A percentile compares a stretch with the other conserved stretches of the same genome.
phyloP scores from a whole-genome alignment of 2,329 filamentous ascomycete species.

The Phaeophleospora eucalypticola region DNA sequence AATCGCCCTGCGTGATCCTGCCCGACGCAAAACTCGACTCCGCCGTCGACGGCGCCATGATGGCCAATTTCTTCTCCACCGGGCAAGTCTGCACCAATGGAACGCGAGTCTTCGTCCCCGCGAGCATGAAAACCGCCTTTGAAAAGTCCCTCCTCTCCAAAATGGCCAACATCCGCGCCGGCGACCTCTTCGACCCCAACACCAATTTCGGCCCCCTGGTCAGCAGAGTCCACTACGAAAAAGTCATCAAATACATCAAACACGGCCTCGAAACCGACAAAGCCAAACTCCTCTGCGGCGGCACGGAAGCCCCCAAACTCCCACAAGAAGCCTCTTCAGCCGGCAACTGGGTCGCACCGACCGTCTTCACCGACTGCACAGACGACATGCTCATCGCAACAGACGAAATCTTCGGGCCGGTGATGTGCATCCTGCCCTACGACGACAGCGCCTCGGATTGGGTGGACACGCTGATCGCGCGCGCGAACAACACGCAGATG shows the following conservation, averaged over 20 bases:
- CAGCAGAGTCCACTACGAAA: constrained; percentile 68
- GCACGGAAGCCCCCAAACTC: constrained; percentile 53
- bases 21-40: constrained; percentile 73
- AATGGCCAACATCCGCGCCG: constrained; percentile 65
- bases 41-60: constrained; percentile 86
- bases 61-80: constrained; percentile 88
- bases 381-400: constrained; percentile 74
- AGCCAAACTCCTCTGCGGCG: constrained; percentile 70
- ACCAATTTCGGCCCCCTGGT: constrained; percentile 86
- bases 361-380: constrained; percentile 80
- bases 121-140: constrained; percentile 60
- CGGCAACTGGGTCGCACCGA: constrained; percentile 83
- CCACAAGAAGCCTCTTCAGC: constrained; percentile 45
- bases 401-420: constrained; percentile 87
- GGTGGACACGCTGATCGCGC: constrained; percentile 64
- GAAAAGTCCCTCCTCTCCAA: constrained; percentile 66
- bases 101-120: constrained; percentile 78
- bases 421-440: constrained; percentile 77
- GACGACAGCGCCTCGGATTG: constrained; percentile 37
- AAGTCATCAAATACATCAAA: constrained; percentile 71
- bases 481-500: constrained; percentile 73
- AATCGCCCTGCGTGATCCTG: constrained; percentile 74
- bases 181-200: constrained; percentile 64
- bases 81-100: constrained; percentile 94
- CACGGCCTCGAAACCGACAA: constrained; percentile 70